Conservation (phyloP, 768 basidiomycete species). For the Hirschioporus abietinus region DNA sequence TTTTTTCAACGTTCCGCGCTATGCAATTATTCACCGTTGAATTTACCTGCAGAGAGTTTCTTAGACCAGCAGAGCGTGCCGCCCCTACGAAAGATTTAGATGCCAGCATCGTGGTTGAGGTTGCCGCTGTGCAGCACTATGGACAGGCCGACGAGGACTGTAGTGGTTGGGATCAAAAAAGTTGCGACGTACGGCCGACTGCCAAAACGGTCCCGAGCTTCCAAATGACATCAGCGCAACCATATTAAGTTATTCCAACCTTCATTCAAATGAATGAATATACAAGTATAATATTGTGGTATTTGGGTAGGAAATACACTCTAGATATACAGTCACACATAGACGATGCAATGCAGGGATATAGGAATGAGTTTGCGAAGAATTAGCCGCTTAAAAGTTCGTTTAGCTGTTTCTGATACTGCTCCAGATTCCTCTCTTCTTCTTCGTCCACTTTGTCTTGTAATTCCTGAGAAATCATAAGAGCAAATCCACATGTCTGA, state of each 20-base stretch:
- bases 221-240: slow-evolving; percentile 2
- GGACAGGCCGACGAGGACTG: neutral
- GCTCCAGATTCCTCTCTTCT: slow-evolving; percentile 83
- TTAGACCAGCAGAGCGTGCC: slow-evolving; percentile 41
- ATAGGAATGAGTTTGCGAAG: slow-evolving; percentile 5
- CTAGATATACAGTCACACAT: neutral
- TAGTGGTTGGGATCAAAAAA: neutral
- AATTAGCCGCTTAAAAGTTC: slow-evolving; percentile 68
- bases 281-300: neutral
- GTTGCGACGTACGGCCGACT: neutral
- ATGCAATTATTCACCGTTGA: neutral
- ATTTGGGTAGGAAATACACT: neutral
- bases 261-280: neutral
- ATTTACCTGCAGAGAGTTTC: slow-evolving; percentile 6
- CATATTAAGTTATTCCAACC: neutral
- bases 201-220: neutral
- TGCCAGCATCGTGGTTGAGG: slow-evolving; percentile 38
- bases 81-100: slow-evolving; percentile 51
- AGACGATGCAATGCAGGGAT: slow-evolving; percentile 1
- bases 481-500: slow-evolving; percentile 8
- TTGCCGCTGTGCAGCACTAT: neutral
- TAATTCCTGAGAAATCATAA: slow-evolving; percentile 35
- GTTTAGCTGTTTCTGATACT: slow-evolving; percentile 84
- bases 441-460: slow-evolving; percentile 68
- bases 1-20: slow-evolving; percentile 2